Evolutionary conservation across 2,329 filamentous ascomycete species (phyloP).

Genomic region (Nemania sp.): DNA sequence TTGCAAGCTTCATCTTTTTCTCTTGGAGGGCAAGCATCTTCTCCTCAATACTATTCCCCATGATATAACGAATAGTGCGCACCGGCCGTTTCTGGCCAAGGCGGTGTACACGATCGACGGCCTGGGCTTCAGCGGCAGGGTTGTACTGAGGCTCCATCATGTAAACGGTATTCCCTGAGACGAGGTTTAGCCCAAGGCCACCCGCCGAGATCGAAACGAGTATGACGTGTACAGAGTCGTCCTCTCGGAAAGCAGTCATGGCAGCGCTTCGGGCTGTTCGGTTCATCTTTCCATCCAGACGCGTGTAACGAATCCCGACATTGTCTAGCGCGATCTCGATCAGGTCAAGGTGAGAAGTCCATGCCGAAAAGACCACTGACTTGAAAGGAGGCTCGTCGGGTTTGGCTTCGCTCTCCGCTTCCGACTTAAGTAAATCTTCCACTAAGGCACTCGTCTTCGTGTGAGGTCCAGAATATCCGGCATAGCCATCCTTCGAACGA

Average conservation of each 20-base stretch:
- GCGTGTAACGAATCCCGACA: slow-evolving; percentile 69
- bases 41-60: slow-evolving; percentile 89
- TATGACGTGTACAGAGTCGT: slow-evolving; percentile 74
- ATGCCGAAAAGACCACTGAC: slow-evolving; percentile 93
- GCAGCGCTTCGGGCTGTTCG: slow-evolving; percentile 74
- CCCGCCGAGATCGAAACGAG: slow-evolving; percentile 92
- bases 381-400: slow-evolving; percentile 78
- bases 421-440: slow-evolving; percentile 69
- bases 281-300: slow-evolving; percentile 90
- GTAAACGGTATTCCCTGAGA: slow-evolving; percentile 82
- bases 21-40: slow-evolving; percentile 88
- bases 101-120: slow-evolving; percentile 89
- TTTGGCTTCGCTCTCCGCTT: slow-evolving; percentile 63
- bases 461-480: slow-evolving; percentile 81
- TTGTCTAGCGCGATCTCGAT: slow-evolving; percentile 80
- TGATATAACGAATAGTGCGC: slow-evolving; percentile 85
- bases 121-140: slow-evolving; percentile 91
- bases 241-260: slow-evolving; percentile 76
- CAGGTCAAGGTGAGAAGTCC: slow-evolving; percentile 92
- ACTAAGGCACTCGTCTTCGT: slow-evolving; percentile 88
- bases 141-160: slow-evolving; percentile 99
- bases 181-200: slow-evolving; percentile 89
- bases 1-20: slow-evolving; percentile 91
- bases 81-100: slow-evolving; percentile 90
- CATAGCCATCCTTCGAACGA: slow-evolving; percentile 58